Evolutionary conservation across 257 asterid genomes (phyloP).

Genomic region (Cinchona pubescens): DNA sequence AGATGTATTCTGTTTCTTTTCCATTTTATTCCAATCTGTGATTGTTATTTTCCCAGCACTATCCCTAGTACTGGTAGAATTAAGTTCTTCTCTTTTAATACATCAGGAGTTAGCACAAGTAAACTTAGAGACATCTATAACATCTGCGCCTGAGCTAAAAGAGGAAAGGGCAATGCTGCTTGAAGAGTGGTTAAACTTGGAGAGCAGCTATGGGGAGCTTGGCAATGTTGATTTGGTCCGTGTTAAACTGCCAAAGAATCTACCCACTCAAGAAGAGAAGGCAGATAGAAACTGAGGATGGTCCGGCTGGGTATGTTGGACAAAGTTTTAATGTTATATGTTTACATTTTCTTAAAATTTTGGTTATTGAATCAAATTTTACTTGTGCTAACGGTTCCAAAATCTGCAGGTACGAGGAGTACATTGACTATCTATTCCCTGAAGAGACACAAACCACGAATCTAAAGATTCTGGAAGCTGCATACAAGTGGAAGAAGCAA

Average conservation of each 20-base stretch:
- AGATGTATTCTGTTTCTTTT: neutral
- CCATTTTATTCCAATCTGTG: neutral
- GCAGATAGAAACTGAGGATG: slow-evolving; percentile 80
- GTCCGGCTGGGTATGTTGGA: slow-evolving; percentile 67
- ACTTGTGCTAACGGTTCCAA: slow-evolving; percentile 20
- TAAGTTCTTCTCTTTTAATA: slow-evolving; percentile 10
- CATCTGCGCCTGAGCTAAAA: slow-evolving; percentile 75
- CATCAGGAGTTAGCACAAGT: slow-evolving; percentile 73
- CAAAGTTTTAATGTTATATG: neutral
- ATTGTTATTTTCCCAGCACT: slow-evolving; percentile 10
- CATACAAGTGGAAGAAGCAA: slow-evolving; percentile 91
- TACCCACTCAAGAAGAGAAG: slow-evolving; percentile 89
- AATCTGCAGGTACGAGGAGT: slow-evolving; percentile 79
- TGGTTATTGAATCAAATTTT: neutral
- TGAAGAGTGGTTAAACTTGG: slow-evolving; percentile 81
- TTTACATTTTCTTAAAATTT: neutral
- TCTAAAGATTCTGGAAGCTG: slow-evolving; percentile 85
- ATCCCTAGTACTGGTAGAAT: neutral
- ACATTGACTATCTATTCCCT: slow-evolving; percentile 79
- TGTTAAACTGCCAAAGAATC: slow-evolving; percentile 79
- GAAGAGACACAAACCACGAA: slow-evolving; percentile 74
- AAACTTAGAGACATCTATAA: slow-evolving; percentile 66
- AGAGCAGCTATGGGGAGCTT: slow-evolving; percentile 68
- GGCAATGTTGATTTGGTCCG: slow-evolving; percentile 73
- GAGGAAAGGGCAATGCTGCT: slow-evolving; percentile 94